phyloP scores from a whole-genome alignment of 2,329 filamentous ascomycete genomes.

The Didymella exigua region DNA sequence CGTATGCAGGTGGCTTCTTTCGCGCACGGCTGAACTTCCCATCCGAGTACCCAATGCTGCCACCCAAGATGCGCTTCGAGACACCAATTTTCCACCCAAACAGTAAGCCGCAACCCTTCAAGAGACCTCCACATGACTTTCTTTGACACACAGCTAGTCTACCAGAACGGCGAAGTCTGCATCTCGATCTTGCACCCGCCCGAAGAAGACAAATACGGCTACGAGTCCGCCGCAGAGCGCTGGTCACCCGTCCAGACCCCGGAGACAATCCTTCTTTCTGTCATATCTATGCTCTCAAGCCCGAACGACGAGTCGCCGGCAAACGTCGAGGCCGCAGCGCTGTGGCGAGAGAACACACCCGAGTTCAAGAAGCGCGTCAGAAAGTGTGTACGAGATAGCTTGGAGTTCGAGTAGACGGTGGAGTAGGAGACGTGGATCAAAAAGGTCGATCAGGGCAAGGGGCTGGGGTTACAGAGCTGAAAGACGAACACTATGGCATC shows the following conservation, averaged over 20 bases:
- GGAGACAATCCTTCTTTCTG: slow-evolving; percentile 94
- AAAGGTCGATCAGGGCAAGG: background rate
- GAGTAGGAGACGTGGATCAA: background rate
- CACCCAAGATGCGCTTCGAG: slow-evolving; percentile 94
- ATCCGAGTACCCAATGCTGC: slow-evolving; percentile 94
- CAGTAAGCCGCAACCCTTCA: slow-evolving; percentile 59
- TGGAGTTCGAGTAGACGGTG: slow-evolving; percentile 42
- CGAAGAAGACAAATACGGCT: slow-evolving; percentile 97
- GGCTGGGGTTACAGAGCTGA: background rate
- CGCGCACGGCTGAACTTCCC: slow-evolving; percentile 94
- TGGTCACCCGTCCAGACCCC: slow-evolving; percentile 98
- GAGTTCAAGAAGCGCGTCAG: slow-evolving; percentile 89
- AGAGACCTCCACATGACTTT: too few relatives aligned
- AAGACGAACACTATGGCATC: background rate
- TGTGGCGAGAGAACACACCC: slow-evolving; percentile 84
- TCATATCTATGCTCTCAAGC: slow-evolving; percentile 98
- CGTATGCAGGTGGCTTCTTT: slow-evolving; percentile 76
- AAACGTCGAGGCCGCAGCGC: slow-evolving; percentile 93
- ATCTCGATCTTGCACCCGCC: slow-evolving; percentile 98
- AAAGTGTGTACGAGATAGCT: slow-evolving; percentile 71
- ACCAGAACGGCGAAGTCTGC: slow-evolving; percentile 88
- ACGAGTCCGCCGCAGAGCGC: slow-evolving; percentile 92
- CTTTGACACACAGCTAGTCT: slow-evolving; percentile 63
- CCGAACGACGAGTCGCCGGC: slow-evolving; percentile 97
- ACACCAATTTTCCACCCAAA: slow-evolving; percentile 97